Evolutionary conservation across 108 stramenopile species (phyloP), one percentile per base, ranked within the genome.

Genomic region (Parmales sp.): DNA sequence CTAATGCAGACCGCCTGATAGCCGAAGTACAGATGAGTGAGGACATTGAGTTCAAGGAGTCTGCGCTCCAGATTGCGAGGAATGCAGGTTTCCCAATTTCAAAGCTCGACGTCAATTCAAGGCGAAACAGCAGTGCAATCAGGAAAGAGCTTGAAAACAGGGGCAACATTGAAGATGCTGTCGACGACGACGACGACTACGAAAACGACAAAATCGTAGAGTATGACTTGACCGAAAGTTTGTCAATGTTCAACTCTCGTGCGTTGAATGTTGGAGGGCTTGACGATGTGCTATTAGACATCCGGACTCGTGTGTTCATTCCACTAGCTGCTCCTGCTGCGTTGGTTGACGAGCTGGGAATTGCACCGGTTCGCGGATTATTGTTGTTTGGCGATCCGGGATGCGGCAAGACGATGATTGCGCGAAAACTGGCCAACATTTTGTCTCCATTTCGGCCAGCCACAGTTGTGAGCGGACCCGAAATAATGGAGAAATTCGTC

Each of bases 401-500:
- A 1, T 66, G 65, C 43, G 65, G 65, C 2, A 66, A 66, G 43
- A 66, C 41, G 1, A 16, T 16, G 29, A 28, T 60, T 34, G 54
- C 54, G 16, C 29, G 29, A 34, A 77, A 84, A 25, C 71, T 93
- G 19, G 89, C 87, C 0, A 76, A 76, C 13, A 79, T 88, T 20
- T 68, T 93, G 11, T 86, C 84, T 4, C 89, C 91, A 0, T 67
- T 78, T 7, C 82, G 92, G 0, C 86, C 88, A 16, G 80, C 88
- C n/a, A 89, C 90, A 2, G 85, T 91, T 25, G 88, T 91, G 8
- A 71, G 76, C 31, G 90, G 90, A n/a, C 90, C 90, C 16, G 90
- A 91, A 63, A 80, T 85, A 54, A 78, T 92, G 31, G 88, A 93
- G 70, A 93, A 90, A 68, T 93, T 87, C 67, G 92, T 93, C 2